Evolutionary conservation across 352 stramenopile species (phyloP).

Genomic region (Globisporangium splendens): DNA sequence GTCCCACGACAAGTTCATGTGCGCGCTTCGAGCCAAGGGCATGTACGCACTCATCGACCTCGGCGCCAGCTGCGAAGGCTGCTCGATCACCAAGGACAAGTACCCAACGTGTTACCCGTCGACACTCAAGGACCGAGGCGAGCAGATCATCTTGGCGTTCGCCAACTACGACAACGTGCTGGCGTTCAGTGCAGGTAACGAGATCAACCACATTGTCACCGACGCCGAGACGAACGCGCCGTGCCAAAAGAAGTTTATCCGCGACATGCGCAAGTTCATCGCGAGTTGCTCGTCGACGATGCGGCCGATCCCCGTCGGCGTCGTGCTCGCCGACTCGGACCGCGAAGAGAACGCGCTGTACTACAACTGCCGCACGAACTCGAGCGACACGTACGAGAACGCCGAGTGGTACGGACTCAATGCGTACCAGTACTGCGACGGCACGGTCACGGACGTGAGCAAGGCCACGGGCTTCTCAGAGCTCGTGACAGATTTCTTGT

Average conservation of each 20-base stretch:
- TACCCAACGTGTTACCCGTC: constrained; percentile 56
- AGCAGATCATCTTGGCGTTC: constrained; percentile 78
- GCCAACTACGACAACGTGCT: constrained; percentile 85
- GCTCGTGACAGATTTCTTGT: constrained; percentile 54
- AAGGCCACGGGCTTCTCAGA: constrained; percentile 53
- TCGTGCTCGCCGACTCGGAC: constrained; percentile 62
- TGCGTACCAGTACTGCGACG: constrained; percentile 77
- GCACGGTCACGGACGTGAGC: constrained; percentile 21
- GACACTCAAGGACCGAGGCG: constrained; percentile 59
- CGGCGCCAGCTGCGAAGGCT: constrained; percentile 47
- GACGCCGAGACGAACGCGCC: constrained; percentile 50
- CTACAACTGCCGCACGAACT: constrained; percentile 82
- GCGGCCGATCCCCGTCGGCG: constrained; percentile 76
- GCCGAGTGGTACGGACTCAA: constrained; percentile 89
- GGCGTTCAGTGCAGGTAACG: constrained; percentile 76
- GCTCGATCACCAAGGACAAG: constrained; percentile 45
- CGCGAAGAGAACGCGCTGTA: constrained; percentile 73
- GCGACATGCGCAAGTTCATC: constrained; percentile 78
- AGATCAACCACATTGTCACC: constrained; percentile 68
- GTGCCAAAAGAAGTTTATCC: constrained; percentile 89
- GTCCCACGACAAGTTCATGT: constrained; percentile 88
- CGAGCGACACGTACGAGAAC: constrained; percentile 65
- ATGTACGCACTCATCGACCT: constrained; percentile 81
- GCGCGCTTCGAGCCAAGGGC: constrained; percentile 54
- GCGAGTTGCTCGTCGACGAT: constrained; percentile 36